phyloP scores from a whole-genome alignment of 2,329 filamentous ascomycete species.

The Macrophomina pseudophaseolina region DNA sequence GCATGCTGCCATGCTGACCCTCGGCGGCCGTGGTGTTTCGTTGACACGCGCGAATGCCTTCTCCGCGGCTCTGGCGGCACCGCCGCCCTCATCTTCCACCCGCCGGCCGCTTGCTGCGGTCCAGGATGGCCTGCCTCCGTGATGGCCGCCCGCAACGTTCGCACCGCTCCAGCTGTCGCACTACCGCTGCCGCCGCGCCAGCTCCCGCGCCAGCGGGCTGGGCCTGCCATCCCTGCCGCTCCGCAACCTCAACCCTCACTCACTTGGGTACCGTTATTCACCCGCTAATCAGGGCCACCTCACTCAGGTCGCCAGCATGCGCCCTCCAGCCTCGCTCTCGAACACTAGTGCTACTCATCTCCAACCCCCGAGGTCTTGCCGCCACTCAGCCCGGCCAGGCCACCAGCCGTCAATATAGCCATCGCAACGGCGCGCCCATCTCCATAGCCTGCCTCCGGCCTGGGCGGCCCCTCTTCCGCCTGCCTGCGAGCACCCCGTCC shows the following conservation, averaged over 20 bases:
- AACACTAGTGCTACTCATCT: background rate
- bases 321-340: background rate
- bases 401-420: slow-evolving; percentile 4
- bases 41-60: background rate
- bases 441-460: background rate
- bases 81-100: background rate
- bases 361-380: background rate
- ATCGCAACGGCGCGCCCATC: slow-evolving; percentile 1
- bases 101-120: background rate
- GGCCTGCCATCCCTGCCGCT: slow-evolving; percentile 17
- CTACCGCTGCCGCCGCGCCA: slow-evolving; percentile 19
- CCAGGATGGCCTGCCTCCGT: background rate
- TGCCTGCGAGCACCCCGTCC: background rate
- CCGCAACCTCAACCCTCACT: background rate
- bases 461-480: slow-evolving; percentile 6
- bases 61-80: background rate
- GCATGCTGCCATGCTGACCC: background rate
- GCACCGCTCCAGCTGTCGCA: slow-evolving; percentile 1
- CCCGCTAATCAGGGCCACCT: background rate
- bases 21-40: background rate
- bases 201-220: slow-evolving; percentile 22
- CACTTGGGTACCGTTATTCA: background rate
- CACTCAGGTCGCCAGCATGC: background rate
- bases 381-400: background rate
- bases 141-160: background rate